phyloP scores from a whole-genome alignment of 2,329 filamentous ascomycete genomes.

The Madurella mycetomatis region DNA sequence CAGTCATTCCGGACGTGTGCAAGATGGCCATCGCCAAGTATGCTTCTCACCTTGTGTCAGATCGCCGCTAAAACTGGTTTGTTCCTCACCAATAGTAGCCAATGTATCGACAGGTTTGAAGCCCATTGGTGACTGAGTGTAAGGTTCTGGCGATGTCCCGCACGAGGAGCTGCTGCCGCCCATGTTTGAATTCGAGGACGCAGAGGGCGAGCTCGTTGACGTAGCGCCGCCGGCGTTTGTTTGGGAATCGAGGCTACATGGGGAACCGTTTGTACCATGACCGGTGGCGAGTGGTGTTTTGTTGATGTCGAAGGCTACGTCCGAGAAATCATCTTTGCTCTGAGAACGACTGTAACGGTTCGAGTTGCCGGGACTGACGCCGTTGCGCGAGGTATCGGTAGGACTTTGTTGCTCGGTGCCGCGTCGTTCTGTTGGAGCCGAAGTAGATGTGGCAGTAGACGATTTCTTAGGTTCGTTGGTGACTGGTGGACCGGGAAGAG shows the following conservation, averaged over 20 bases:
- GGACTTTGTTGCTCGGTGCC: slow-evolving; percentile 35
- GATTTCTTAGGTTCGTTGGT: slow-evolving; percentile 22
- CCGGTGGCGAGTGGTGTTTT: slow-evolving; percentile 49
- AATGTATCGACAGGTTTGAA: slow-evolving; percentile 60
- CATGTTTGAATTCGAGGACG: slow-evolving; percentile 56
- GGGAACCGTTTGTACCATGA: slow-evolving; percentile 42
- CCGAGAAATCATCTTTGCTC: slow-evolving; percentile 49
- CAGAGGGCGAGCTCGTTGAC: slow-evolving; percentile 61
- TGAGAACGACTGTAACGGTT: slow-evolving; percentile 32
- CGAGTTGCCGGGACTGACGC: slow-evolving; percentile 34
- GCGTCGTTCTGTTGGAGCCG: slow-evolving; percentile 19
- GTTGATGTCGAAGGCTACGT: slow-evolving; percentile 52
- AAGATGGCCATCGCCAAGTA: neutral
- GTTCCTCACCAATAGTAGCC: slow-evolving; percentile 63
- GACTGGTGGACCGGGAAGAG: slow-evolving; percentile 51
- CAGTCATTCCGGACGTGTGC: neutral
- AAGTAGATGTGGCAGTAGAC: slow-evolving; percentile 10
- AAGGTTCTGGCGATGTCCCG: slow-evolving; percentile 73
- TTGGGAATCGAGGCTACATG: slow-evolving; percentile 49
- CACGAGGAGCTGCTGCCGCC: slow-evolving; percentile 60
- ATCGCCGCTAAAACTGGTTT: slow-evolving; percentile 46
- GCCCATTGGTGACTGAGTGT: slow-evolving; percentile 64
- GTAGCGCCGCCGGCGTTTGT: slow-evolving; percentile 45
- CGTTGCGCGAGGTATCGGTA: slow-evolving; percentile 30
- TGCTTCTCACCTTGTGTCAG: slow-evolving; percentile 37